Evolutionary conservation across 2,329 filamentous ascomycete genomes (phyloP), one percentile per base, ranked within the genome.

Genomic region (Incumbomyces delicatus): DNA sequence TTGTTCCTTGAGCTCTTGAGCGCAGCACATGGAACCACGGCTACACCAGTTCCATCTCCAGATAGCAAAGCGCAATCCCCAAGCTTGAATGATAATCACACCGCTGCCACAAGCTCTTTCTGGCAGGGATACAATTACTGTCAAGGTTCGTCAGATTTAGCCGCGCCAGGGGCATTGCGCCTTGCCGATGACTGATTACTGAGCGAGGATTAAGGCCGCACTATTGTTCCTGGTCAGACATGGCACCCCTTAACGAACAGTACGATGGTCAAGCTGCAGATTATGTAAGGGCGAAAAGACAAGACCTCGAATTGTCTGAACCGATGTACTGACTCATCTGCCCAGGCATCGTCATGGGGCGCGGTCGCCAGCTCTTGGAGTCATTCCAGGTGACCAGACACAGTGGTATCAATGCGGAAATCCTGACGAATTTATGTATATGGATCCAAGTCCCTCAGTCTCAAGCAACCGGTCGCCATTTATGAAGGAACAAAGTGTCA

Each of bases 61-160:
- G 33, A 35, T 35, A 12, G 16, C 16, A 17, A 17, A 35, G 33
- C 33, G 40, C 16, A 42, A 12, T 27, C 40, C 40, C 20, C 22
- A 29, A 17, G 11, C 11, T 13, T 11, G 14, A 29, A 22, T 20
- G 41, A 17, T 6, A 44, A 33, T 17, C 41, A 44, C 34, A 16
- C 41, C 13, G 31, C 30, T 35, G 41, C 41, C 14, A 36, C 32
- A n/a, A 27, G 10, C 8, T 32, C 41, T 11, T 44, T 44, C 32
- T 44, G 41, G 41, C 30, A 44, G 33, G 12, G 18, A n/a, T 44
- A 44, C 41, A 37, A 12, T 20, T 44, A 44, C 27, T 44, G 41
- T 37, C 41, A 44, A 32, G 41, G 41, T 42, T 12, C 18, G 41
- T 5, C 11, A 22, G 14, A 12, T 10, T 12, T 17, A 20, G 11